phyloP scores from a whole-genome alignment of 768 basidiomycete species.

The Boletus subcaerulescens region DNA sequence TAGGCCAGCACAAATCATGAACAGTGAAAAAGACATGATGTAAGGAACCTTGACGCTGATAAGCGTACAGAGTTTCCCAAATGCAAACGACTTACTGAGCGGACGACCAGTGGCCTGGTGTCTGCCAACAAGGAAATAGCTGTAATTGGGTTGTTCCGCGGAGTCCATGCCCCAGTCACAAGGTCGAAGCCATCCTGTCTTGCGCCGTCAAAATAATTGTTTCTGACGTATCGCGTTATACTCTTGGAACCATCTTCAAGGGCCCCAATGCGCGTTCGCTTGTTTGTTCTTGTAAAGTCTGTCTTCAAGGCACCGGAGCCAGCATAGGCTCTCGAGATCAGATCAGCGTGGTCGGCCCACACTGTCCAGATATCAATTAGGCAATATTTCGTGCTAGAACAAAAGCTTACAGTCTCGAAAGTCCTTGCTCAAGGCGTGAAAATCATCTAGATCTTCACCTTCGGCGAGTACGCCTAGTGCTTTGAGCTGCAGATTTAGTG shows the following conservation, averaged over 20 bases:
- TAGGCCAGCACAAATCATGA: conserved; percentile 85
- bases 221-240: conserved; percentile 82
- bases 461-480: conserved; percentile 67
- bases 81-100: conserved; percentile 59
- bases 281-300: conserved; percentile 93
- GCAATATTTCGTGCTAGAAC: not conserved
- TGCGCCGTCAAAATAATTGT: conserved; percentile 95
- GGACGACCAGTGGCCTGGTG: conserved; percentile 74
- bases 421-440: conserved; percentile 72
- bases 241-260: conserved; percentile 88
- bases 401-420: conserved; percentile 79
- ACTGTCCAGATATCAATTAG: conserved; percentile 47
- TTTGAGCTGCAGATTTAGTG: conserved; percentile 73
- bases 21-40: conserved; percentile 71
- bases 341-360: conserved; percentile 97
- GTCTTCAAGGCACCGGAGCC: conserved; percentile 96
- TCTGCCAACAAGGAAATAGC: conserved; percentile 74
- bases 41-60: conserved; percentile 71
- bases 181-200: conserved; percentile 94
- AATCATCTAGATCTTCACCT: conserved; percentile 76
- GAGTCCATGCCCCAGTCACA: conserved; percentile 87
- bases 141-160: conserved; percentile 70
- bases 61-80: not conserved
- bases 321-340: conserved; percentile 85
- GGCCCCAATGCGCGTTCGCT: conserved; percentile 74